Base-by-base conservation (phyloP, 495 filamentous ascomycete genomes). In the Talaromyces liani region DNA sequence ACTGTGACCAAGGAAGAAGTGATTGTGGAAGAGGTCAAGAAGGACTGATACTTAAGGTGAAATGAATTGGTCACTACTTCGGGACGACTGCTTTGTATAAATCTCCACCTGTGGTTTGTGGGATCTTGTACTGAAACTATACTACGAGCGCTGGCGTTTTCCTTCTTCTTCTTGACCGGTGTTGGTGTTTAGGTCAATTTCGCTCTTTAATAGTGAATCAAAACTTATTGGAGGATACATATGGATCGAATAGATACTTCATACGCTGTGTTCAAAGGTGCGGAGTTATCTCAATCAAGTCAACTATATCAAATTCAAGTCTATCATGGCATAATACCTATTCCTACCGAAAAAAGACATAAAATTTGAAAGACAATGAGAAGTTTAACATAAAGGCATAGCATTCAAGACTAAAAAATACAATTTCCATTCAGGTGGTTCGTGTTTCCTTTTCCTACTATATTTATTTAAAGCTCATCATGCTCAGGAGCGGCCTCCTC, bases 391-490 rank as follows among this genome's bases (percentile, higher is more conserved):
- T 51, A 5, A 61, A 61, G n/a, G 24, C 59, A 61, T 60, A 20
- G 24, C 53, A 56, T 56, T 70, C 67, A 66, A 67, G 61, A 54
- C 67, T 64, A 47, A 25, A 16, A 61, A 58, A 58, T 60, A 54
- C 55, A 31, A 36, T 58, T 58, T 31, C 56, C 27, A 58, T 10
- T 36, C n/a, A 24, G n/a, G 2, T 58, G 1, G 5, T 33, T 57
- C 56, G 5, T 29, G 56, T 10, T 58, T 58, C 34, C 16, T 25
- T 58, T 36, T 29, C 25, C 18, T 29, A 29, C 29, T 55, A 22
- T 54, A 22, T 34, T 53, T 20, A 54, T 51, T 77, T 72, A 80
- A 63, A 80, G 67, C 69, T 80, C 78, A 66, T 80, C 78, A 61
- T 80, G 76, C 7, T 65, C 65, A 33, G 36, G 36, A 60, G 53